Percentiles rank a stretch among this genome's conserved stretches.
Evolutionary conservation across 2,329 filamentous ascomycete species (phyloP).

Genomic region (Hymenoscyphus scutula): DNA sequence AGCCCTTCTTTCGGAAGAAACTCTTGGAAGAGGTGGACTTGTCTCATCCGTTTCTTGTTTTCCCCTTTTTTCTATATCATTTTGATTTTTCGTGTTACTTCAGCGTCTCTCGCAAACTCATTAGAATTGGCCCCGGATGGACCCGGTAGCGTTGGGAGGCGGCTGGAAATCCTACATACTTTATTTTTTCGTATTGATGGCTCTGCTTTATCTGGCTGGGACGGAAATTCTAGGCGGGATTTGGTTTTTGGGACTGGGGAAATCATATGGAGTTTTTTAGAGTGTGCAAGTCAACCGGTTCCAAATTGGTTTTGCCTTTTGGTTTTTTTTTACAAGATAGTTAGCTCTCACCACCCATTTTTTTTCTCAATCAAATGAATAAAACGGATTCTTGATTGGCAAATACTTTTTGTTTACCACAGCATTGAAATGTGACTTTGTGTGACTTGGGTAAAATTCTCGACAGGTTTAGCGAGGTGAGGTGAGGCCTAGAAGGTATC

Average conservation of each 20-base stretch:
- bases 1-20: conserved; percentile 1
- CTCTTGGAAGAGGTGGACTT: conserved; percentile 5
- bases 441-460: background rate
- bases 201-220: background rate
- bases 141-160: conserved; percentile 1
- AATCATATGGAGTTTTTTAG: conserved; percentile 11
- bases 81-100: conserved; percentile 4
- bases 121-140: conserved; percentile 7
- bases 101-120: conserved; percentile 6
- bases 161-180: conserved; percentile 1
- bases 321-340: conserved; percentile 1
- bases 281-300: background rate
- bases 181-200: background rate
- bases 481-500: no score
- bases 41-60: conserved; percentile 3
- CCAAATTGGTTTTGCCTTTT: background rate
- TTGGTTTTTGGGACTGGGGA: conserved; percentile 15
- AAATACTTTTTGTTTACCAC: background rate
- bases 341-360: background rate
- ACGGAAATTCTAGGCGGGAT: background rate
- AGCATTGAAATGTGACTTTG: background rate
- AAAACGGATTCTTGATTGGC: background rate
- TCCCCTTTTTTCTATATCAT: background rate
- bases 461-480: background rate
- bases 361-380: conserved; percentile 2